phyloP scores from a whole-genome alignment of 169 alveolate species.

The Cryptosporidium ryanae region DNA sequence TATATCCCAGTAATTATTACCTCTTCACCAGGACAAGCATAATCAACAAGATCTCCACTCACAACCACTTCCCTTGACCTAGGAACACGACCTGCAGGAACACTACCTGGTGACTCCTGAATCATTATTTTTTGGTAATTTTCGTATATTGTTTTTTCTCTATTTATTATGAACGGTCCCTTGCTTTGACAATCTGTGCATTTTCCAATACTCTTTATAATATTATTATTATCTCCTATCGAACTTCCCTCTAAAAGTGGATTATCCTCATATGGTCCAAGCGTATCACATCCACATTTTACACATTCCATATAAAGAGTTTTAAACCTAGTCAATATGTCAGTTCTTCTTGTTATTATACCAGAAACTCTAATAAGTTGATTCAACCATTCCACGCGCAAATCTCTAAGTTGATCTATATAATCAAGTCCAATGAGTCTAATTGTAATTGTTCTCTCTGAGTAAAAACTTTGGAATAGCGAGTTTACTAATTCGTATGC shows the following conservation, averaged over 20 bases:
- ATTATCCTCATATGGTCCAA: constrained; percentile 71
- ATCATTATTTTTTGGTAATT: constrained; percentile 96
- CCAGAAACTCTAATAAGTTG: constrained; percentile 94
- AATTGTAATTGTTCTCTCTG: constrained; percentile 83
- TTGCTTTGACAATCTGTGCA: constrained; percentile 93
- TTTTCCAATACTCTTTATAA: constrained; percentile 86
- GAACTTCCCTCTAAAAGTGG: constrained; percentile 47
- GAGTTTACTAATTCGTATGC: constrained; percentile 84
- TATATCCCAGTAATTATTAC: constrained; percentile 96
- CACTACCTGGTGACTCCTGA: constrained; percentile 97
- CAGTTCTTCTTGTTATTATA: constrained; percentile 93
- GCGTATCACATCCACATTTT: constrained; percentile 82
- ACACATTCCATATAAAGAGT: constrained; percentile 90
- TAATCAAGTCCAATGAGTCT: constrained; percentile 84
- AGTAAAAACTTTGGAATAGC: constrained; percentile 84
- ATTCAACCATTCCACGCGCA: constrained; percentile 93
- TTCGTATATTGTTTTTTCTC: constrained; percentile 92
- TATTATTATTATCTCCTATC: constrained; percentile 81
- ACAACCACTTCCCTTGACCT: constrained; percentile 95
- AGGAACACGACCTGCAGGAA: constrained; percentile 99
- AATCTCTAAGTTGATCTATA: constrained; percentile 90
- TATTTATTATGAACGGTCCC: constrained; percentile 90
- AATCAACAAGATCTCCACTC: constrained; percentile 96
- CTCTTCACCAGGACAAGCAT: constrained; percentile 99
- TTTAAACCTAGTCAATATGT: constrained; percentile 92